phyloP scores from a whole-genome alignment of 305 asterid species.

The Coffea humblotiana region DNA sequence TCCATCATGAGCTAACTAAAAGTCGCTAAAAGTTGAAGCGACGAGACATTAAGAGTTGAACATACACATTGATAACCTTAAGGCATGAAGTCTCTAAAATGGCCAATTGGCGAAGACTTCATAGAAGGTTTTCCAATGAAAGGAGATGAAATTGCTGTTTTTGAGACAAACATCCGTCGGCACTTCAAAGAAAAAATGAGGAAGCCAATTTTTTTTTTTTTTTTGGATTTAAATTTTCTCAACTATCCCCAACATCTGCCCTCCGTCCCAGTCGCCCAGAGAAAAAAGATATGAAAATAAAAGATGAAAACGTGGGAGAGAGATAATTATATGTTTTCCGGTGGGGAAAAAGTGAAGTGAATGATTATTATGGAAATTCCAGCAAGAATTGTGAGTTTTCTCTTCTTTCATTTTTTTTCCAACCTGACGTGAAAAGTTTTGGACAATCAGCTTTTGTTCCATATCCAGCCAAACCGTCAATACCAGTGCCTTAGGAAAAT shows the following conservation, averaged over 20 bases:
- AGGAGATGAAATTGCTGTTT: no score
- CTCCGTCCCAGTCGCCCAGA: neutral
- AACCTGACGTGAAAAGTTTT: conserved; percentile 2
- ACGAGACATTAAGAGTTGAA: neutral
- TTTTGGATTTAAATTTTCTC: neutral
- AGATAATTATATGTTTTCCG: neutral
- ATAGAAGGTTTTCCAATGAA: no score
- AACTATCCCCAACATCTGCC: neutral
- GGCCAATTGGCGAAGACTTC: neutral
- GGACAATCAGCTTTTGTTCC: conserved; percentile 17
- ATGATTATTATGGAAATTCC: conserved; percentile 5
- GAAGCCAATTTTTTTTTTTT: no score
- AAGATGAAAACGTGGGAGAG: neutral
- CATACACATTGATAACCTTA: neutral
- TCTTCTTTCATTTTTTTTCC: neutral
- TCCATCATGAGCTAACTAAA: no score
- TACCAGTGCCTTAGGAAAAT: neutral
- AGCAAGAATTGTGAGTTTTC: neutral
- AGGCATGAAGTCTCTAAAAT: neutral
- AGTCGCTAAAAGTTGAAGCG: no score
- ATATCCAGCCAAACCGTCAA: conserved; percentile 9
- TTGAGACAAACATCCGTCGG: no score
- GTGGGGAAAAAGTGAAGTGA: neutral
- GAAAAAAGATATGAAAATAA: neutral
- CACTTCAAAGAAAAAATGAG: no score